Conservation (phyloP, 2,329 filamentous ascomycete genomes). For the Trichoderma harzianum region DNA sequence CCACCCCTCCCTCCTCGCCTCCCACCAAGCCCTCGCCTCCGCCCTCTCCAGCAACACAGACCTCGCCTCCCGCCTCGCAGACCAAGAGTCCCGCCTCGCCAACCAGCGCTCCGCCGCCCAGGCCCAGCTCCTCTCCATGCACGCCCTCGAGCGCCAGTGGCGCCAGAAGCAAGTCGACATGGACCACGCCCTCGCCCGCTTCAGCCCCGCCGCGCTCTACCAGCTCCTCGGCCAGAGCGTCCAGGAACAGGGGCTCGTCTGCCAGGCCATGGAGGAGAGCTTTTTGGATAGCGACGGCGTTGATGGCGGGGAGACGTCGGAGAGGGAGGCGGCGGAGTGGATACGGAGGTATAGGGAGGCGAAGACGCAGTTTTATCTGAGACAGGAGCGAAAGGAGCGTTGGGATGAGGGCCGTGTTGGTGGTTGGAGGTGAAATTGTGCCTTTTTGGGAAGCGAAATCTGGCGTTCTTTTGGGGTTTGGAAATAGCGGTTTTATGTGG, state of each 20-base stretch:
- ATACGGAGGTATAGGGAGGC: conserved; percentile 77
- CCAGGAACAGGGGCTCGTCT: conserved; percentile 77
- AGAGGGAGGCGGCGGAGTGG: conserved; percentile 84
- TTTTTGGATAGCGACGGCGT: conserved; percentile 64
- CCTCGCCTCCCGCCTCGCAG: conserved; percentile 60
- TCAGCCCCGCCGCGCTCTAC: conserved; percentile 83
- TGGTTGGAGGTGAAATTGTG: conserved; percentile 70
- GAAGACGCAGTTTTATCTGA: conserved; percentile 71
- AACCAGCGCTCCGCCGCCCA: conserved; percentile 69
- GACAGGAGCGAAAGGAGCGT: conserved; percentile 82
- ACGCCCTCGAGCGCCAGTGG: conserved; percentile 90
- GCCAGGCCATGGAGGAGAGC: conserved; percentile 83
- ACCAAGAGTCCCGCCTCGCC: conserved; percentile 55
- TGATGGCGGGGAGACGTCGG: conserved; percentile 44
- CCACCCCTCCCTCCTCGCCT: conserved; percentile 68
- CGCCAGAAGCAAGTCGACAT: conserved; percentile 83
- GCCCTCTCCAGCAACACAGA: conserved; percentile 69
- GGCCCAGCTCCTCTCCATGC: conserved; percentile 75
- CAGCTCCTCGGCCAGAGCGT: conserved; percentile 73
- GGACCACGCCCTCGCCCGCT: conserved; percentile 78
- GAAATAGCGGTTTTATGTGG: neutral
- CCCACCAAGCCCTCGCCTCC: conserved; percentile 60
- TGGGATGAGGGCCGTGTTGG: conserved; percentile 97
- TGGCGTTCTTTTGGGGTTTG: neutral
- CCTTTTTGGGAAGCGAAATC: neutral